Percentiles rank a stretch among this genome's conserved stretches.
phyloP scores from a whole-genome alignment of 176 grass and related monocot species.

The Triticum turgidum region DNA sequence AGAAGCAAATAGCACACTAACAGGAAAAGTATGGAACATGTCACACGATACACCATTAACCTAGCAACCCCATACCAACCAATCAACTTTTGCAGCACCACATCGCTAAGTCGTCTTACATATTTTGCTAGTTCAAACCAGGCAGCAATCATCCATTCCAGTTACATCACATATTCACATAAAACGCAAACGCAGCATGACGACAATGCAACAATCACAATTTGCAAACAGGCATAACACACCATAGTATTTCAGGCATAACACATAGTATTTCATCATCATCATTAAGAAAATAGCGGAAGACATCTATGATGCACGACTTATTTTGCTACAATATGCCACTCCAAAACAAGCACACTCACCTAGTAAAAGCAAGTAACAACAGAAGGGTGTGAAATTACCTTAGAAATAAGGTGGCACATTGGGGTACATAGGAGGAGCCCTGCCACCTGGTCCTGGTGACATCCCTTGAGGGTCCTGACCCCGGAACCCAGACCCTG shows the following conservation, averaged over 20 bases:
- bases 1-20: background rate
- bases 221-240: background rate
- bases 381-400: slow-evolving; percentile 29
- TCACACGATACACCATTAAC: background rate
- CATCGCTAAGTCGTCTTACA: background rate
- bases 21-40: background rate
- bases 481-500: slow-evolving; percentile 55
- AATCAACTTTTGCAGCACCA: background rate
- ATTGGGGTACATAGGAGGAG: slow-evolving; percentile 68
- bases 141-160: background rate
- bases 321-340: background rate
- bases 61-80: background rate
- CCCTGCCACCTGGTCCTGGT: slow-evolving; percentile 57
- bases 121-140: background rate
- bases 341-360: slow-evolving; percentile 4
- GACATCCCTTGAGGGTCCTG: slow-evolving; percentile 70
- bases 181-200: background rate
- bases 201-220: background rate
- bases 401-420: slow-evolving; percentile 91
- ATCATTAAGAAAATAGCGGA: background rate
- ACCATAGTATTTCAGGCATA: background rate
- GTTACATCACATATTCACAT: background rate
- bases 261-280: background rate
- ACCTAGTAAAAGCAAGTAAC: slow-evolving; percentile 3
- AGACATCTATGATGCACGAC: background rate